Base-by-base conservation (phyloP, 2,329 filamentous ascomycete genomes). In the Penicillium sp. region DNA sequence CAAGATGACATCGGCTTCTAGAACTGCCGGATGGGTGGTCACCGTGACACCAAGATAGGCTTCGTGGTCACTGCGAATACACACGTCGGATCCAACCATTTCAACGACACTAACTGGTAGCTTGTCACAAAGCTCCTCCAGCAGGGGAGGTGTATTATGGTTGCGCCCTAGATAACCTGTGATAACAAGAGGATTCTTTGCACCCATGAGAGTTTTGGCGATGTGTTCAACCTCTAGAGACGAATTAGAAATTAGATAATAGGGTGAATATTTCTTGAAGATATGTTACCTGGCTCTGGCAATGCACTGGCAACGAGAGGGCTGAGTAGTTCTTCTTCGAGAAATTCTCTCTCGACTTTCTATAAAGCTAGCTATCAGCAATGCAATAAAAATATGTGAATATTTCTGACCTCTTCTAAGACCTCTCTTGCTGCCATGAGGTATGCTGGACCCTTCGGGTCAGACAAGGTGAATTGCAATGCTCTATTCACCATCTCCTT, bases 401-500 rank as follows among this genome's bases (percentile, higher is more conserved):
- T 18, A 15, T 1, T 4, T n/a, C 93, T 84, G 39, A 93, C 90
- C 62, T 90, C 85, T 67, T 92, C 89, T 80, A 96, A 87, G 1
- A 90, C 84, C 69, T 96, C 90, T 56, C 91, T 78, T 1, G 89
- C 86, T 1, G 87, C 90, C 54, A 82, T 85, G 1, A 96, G 76
- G 61, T 96, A 94, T 1, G 90, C 88, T 0, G 91, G 90, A 0
- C 90, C 91, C 50, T 85, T 81, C 0, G 90, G 90, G 44, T 86
- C 86, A 9, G 84, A 89, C 48, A 76, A 86, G 0, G 91, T 88
- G 66, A 94, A 93, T 57, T 89, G 88, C 51, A 94, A 71, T 0
- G 90, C 90, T 4, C 90, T 85, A 66, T 90, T 90, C 49, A 95
- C 88, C 75, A 94, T 85, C 72, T 93, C 89, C 77, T 94, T 93